phyloP scores from a whole-genome alignment of 768 basidiomycete genomes.

The Rhizopogon vulgaris region DNA sequence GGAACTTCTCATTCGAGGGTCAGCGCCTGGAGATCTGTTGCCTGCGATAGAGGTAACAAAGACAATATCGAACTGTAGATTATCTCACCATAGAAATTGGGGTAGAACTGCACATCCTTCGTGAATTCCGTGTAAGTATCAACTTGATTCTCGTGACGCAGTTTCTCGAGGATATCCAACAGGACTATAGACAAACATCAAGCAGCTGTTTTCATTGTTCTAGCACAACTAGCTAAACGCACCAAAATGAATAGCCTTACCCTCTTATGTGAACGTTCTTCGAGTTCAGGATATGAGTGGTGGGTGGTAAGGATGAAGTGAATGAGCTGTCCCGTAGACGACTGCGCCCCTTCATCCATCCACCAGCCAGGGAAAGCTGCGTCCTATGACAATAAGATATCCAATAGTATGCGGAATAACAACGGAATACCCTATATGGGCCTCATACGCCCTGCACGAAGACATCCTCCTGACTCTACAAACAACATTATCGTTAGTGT shows the following conservation, averaged over 20 bases:
- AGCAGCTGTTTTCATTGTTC: not conserved
- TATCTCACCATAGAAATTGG: constrained; percentile 79
- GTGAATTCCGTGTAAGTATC: constrained; percentile 77
- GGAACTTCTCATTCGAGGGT: constrained; percentile 90
- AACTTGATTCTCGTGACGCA: constrained; percentile 47
- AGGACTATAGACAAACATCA: constrained; percentile 44
- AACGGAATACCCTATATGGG: constrained; percentile 58
- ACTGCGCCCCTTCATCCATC: constrained; percentile 99
- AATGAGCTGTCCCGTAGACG: constrained; percentile 91
- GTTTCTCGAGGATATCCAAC: constrained; percentile 62
- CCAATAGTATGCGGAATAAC: not conserved
- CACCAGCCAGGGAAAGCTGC: constrained; percentile 92
- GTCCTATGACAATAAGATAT: constrained; percentile 42
- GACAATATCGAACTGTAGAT: not conserved
- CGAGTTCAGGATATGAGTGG: constrained; percentile 69
- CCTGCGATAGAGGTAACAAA: constrained; percentile 41
- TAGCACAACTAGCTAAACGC: not conserved
- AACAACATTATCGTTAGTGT: not conserved
- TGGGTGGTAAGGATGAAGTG: constrained; percentile 94
- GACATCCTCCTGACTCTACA: constrained; percentile 69
- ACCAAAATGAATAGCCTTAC: constrained; percentile 57
- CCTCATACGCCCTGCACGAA: constrained; percentile 95
- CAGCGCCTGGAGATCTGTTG: constrained; percentile 94
- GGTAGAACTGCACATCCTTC: constrained; percentile 90
- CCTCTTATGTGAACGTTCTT: constrained; percentile 54